Base-by-base conservation (phyloP, 768 basidiomycete genomes). In the Cystofilobasidium ferigula region DNA sequence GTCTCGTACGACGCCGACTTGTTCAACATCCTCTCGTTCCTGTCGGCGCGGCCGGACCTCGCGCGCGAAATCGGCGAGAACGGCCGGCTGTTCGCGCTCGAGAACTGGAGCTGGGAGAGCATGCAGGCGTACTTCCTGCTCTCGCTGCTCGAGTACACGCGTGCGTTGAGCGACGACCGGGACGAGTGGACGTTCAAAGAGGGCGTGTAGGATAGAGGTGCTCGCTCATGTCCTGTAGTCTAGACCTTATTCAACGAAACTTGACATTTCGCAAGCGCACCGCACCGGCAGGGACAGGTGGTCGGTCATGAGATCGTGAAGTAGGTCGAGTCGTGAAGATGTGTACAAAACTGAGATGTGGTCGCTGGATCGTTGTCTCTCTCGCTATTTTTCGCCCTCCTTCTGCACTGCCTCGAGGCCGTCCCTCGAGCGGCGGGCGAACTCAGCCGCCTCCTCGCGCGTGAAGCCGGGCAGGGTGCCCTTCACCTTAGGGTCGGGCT, bases 391-490 rank as follows among this genome's bases (percentile, higher is more conserved):
- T 18, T 12, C 16, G 10, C 7, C 38, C 38, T 40, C 16, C 45
- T 48, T 12, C 24, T 48, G 9, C 45, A 8, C 45, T 7, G 45
- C 45, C 8, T 22, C 45, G 24, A 48, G 16, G 28, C 18, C 10
- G 30, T 26, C 48, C 42, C 60, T 45, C 42, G 71, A 69, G 47
- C 73, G 62, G 28, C 69, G 70, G 22, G 73, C 75, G 56, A 77
- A 77, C 13, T 70, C 68, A 10, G 76, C 76, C 0, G 74, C 72
- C 58, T 78, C 73, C 35, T 76, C 75, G 20, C 77, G 69, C 0
- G 76, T 75, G 68, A 78, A 77, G 20, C 76, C 60, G 5, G 54
- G 43, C 14, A 51, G 12, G 32, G 32, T 62, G n/a, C 34, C 58
- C 40, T 40, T 60, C 7, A 22, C 5, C 32, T 3, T 10, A 16